These are phyloP conservation scores for Hibiscus trionum DNA, from an alignment of 345 rosid genomes.

Conservation along the genomic window DNA sequence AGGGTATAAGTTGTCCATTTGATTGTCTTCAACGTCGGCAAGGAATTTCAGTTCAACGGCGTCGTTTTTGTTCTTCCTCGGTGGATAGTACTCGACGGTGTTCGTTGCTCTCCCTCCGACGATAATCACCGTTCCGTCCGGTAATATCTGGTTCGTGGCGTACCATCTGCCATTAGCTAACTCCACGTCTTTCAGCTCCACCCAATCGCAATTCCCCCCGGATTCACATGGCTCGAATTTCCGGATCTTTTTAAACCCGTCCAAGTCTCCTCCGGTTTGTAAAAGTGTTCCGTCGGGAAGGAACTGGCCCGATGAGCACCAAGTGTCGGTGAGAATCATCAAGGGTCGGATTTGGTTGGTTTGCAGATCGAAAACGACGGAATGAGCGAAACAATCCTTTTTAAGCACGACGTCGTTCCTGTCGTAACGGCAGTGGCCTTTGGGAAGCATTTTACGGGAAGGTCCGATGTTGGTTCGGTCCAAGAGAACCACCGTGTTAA, in stretches of 20 bases:
- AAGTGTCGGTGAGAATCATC: slow-evolving; percentile 63
- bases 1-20: slow-evolving; percentile 89
- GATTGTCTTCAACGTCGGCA: slow-evolving; percentile 54
- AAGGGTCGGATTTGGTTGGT: slow-evolving; percentile 49
- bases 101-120: slow-evolving; percentile 60
- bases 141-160: slow-evolving; percentile 62
- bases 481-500: slow-evolving; percentile 82
- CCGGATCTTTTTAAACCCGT: slow-evolving; percentile 47
- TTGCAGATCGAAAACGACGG: slow-evolving; percentile 40
- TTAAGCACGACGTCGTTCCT: slow-evolving; percentile 39
- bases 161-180: slow-evolving; percentile 59
- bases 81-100: slow-evolving; percentile 62
- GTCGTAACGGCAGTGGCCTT: slow-evolving; percentile 54
- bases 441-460: slow-evolving; percentile 43
- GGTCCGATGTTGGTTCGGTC: slow-evolving; percentile 92
- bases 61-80: slow-evolving; percentile 31
- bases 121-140: slow-evolving; percentile 63
- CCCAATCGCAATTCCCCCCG: slow-evolving; percentile 50
- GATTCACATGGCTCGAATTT: slow-evolving; percentile 49
- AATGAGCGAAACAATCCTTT: slow-evolving; percentile 81
- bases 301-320: slow-evolving; percentile 79
- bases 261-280: slow-evolving; percentile 68
- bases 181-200: slow-evolving; percentile 42
- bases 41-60: slow-evolving; percentile 65
- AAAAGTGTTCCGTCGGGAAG: slow-evolving; percentile 61